phyloP scores from a whole-genome alignment of 768 basidiomycete species.

The Agrocybe praecox region DNA sequence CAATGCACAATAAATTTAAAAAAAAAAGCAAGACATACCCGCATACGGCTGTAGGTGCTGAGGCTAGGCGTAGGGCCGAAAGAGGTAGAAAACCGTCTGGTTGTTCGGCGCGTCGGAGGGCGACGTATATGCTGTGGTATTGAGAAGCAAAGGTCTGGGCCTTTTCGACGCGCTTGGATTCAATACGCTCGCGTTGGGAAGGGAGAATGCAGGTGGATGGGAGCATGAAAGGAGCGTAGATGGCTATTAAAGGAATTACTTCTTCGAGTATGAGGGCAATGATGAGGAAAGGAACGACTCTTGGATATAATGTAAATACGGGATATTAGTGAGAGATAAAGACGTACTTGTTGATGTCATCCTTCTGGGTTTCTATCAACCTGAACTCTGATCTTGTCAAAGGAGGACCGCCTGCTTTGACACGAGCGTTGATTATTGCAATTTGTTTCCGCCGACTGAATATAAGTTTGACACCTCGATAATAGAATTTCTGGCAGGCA shows the following conservation, averaged over 20 bases:
- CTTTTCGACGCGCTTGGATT: conserved; percentile 52
- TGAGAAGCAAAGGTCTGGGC: conserved; percentile 37
- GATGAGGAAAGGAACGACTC: conserved; percentile 79
- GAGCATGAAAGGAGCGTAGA: conserved; percentile 83
- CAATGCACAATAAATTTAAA: neutral
- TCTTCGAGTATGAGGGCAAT: conserved; percentile 80
- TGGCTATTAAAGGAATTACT: conserved; percentile 78
- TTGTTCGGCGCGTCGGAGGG: conserved; percentile 33
- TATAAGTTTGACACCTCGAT: conserved; percentile 72
- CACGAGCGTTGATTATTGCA: conserved; percentile 54
- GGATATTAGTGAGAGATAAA: neutral
- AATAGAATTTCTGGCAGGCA: conserved; percentile 76
- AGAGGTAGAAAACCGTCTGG: conserved; percentile 37
- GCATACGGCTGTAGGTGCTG: conserved; percentile 49
- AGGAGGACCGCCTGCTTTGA: conserved; percentile 59
- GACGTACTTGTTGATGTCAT: conserved; percentile 71
- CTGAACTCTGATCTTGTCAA: conserved; percentile 71
- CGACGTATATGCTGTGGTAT: conserved; percentile 37
- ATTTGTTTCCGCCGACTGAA: conserved; percentile 60
- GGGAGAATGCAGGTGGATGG: conserved; percentile 88
- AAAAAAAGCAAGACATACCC: conserved; percentile 38
- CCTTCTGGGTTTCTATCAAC: conserved; percentile 65
- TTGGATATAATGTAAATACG: conserved; percentile 26
- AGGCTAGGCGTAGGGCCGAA: conserved; percentile 27
- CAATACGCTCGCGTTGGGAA: conserved; percentile 72